A percentile compares a stretch with the other conserved stretches of the same genome.
Evolutionary conservation across 192 early-diverging fungal genomes (phyloP).

Genomic region (Backusella macrospora): DNA sequence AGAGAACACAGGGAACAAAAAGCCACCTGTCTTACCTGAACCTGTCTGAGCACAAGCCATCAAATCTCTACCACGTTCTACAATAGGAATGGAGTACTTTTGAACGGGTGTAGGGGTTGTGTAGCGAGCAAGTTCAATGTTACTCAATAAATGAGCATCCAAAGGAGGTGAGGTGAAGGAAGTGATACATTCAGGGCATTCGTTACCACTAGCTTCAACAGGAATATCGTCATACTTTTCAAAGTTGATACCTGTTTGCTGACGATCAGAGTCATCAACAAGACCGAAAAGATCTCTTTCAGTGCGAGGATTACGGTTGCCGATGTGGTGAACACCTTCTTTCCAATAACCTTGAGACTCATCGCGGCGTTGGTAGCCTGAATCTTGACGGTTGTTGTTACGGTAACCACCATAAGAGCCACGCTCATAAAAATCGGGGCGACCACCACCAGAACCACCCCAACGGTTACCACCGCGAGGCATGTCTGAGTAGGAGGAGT

Average conservation of each 20-base stretch:
- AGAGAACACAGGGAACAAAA: slow-evolving; percentile 95
- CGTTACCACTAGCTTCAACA: slow-evolving; percentile 82
- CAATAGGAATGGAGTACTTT: slow-evolving; percentile 88
- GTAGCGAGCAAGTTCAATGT: slow-evolving; percentile 89
- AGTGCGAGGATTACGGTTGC: slow-evolving; percentile 73
- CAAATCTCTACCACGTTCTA: slow-evolving; percentile 83
- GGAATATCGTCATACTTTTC: slow-evolving; percentile 99
- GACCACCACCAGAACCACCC: slow-evolving; percentile 37
- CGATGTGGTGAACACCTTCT: slow-evolving; percentile 81
- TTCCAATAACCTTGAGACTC: slow-evolving; percentile 64
- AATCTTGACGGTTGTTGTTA: slow-evolving; percentile 48
- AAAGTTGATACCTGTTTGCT: slow-evolving; percentile 96
- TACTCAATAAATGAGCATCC: slow-evolving; percentile 85
- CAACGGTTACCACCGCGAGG: slow-evolving; percentile 46
- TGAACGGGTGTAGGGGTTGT: slow-evolving; percentile 94
- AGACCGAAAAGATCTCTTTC: slow-evolving; percentile 81
- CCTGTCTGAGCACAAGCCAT: slow-evolving; percentile 99
- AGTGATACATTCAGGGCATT: slow-evolving; percentile 67
- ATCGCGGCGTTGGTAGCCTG: slow-evolving; percentile 44
- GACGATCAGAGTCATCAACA: slow-evolving; percentile 74
- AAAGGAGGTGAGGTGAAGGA: slow-evolving; percentile 64
- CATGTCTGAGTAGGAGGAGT: slow-evolving; percentile 30
- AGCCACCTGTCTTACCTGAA: slow-evolving; percentile 94
- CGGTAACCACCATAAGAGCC: slow-evolving; percentile 44
- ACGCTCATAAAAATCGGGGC: slow-evolving; percentile 44